Conservation (phyloP, 495 filamentous ascomycete genomes). For the Chlorociboria aeruginascens region DNA sequence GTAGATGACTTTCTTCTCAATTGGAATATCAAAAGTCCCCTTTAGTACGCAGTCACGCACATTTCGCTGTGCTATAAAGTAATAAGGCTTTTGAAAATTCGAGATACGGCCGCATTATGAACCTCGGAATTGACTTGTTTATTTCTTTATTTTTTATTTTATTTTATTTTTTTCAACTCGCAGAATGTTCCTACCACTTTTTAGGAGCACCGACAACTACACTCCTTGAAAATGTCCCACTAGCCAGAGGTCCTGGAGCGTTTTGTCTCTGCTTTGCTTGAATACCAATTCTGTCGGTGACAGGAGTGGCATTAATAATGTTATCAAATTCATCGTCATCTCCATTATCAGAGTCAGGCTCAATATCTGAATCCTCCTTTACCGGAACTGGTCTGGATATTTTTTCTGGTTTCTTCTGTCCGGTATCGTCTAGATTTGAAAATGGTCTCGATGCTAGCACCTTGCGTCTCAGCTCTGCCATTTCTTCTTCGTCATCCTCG, state of each 20-base stretch:
- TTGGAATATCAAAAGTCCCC: too few species aligned
- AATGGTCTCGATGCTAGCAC: slow-evolving; percentile 83
- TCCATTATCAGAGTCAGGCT: slow-evolving; percentile 59
- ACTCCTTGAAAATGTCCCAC: slow-evolving; percentile 51
- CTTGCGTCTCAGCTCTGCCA: slow-evolving; percentile 78
- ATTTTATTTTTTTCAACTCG: neutral
- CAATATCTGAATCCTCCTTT: slow-evolving; percentile 55
- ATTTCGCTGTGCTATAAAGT: too few species aligned
- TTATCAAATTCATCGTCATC: slow-evolving; percentile 70
- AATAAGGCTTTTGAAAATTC: too few species aligned
- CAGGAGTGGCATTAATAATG: slow-evolving; percentile 78
- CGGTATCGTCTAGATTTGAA: slow-evolving; percentile 43
- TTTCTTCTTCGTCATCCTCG: slow-evolving; percentile 71
- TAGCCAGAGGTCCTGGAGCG: slow-evolving; percentile 21
- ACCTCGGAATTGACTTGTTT: too few species aligned
- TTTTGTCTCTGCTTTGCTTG: slow-evolving; percentile 27
- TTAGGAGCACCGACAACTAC: slow-evolving; percentile 44
- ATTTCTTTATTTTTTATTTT: too few species aligned
- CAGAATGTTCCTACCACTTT: slow-evolving; percentile 31
- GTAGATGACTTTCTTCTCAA: too few species aligned
- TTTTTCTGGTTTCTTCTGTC: slow-evolving; percentile 41
- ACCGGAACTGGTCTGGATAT: slow-evolving; percentile 40
- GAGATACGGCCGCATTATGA: too few species aligned
- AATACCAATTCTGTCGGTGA: slow-evolving; percentile 74
- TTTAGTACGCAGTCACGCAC: too few species aligned